Percentiles rank a stretch among this genome's conserved stretches.
phyloP scores from a whole-genome alignment of 768 basidiomycete genomes.

The Naganishia onofrii region DNA sequence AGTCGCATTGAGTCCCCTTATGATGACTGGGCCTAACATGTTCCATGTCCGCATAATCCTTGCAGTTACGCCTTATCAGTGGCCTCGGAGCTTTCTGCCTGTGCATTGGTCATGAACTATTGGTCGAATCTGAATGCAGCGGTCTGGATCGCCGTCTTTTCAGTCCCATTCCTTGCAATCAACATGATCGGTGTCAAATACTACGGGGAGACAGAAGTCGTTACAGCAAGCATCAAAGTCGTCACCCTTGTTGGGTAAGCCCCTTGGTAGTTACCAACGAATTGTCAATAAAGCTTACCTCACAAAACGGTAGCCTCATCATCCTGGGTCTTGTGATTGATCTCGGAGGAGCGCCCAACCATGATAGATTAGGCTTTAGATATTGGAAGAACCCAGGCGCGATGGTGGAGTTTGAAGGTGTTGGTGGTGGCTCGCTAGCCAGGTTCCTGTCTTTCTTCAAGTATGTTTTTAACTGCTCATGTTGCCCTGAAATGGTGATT shows the following conservation, averaged over 20 bases:
- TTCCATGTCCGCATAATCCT: not conserved
- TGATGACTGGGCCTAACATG: not conserved
- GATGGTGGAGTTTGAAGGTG: conserved; percentile 34
- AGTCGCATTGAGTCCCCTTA: not conserved
- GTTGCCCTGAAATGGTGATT: not conserved
- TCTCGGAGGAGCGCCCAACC: conserved; percentile 38
- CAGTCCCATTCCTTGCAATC: conserved; percentile 51
- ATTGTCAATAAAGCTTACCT: not conserved
- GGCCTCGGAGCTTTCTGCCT: conserved; percentile 73
- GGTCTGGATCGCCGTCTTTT: conserved; percentile 41
- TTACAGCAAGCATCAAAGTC: conserved; percentile 33
- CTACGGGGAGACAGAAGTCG: conserved; percentile 35
- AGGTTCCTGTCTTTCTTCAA: conserved; percentile 52
- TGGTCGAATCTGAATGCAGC: conserved; percentile 55
- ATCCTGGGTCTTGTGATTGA: conserved; percentile 39
- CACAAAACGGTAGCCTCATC: conserved; percentile 9
- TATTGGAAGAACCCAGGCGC: conserved; percentile 39
- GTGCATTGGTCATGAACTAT: conserved; percentile 66
- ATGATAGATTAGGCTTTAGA: conserved; percentile 37
- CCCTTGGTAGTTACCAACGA: not conserved
- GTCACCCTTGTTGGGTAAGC: conserved; percentile 32
- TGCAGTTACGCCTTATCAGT: conserved; percentile 58
- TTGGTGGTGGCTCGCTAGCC: conserved; percentile 33
- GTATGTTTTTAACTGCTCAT: conserved; percentile 48
- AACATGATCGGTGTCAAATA: conserved; percentile 49